Base-by-base conservation (phyloP, 2,329 filamentous ascomycete genomes). In the Neopestalotiopsis sp. region DNA sequence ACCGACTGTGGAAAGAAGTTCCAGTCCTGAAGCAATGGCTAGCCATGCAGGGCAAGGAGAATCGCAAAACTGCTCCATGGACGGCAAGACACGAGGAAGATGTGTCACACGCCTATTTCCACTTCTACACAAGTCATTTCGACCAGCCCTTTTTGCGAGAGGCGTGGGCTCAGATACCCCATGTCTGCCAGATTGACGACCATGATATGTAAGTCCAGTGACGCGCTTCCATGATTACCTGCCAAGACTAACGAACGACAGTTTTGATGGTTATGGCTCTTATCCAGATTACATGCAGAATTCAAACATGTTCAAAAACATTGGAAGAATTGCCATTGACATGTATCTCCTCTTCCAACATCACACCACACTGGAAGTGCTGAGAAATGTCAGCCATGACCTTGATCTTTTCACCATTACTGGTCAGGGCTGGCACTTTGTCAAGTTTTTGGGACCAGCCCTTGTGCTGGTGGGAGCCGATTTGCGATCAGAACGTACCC, bases 331-430 rank as follows among this genome's bases (percentile, higher is more conserved):
- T 71, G 96, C 94, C 28, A 95, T 97, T 67, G 94, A 98, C 74
- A 98, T 98, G 95, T 99, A 98, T 78, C 87, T 99, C 45, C 88
- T 99, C 7, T 99, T 99, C 86, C 96, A 99, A 78, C 96, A 99
- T 77, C 96, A 99, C 80, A 98, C 96, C 0, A 98, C 95, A 0
- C 86, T 97, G 3, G 96, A 98, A 77, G 93, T 98, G 57, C 89
- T 99, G 68, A 92, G 95, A 66, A 95, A 97, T 74, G 91, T 97
- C 69, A 92, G 88, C 76, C 93, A 93, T 61, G 96, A 99, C 76
- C 87, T 91, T 62, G 96, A 99, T 75, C 89, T 99, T 5, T 99
- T 99, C 82, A 98, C 95, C 1, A 92, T 99, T 67, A 98, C 96
- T 0, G 95, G 96, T n/a, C 92, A 92, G 24, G 96, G 96, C 7